A percentile compares a stretch with the other conserved stretches of the same genome.
Evolutionary conservation across 495 filamentous ascomycete species (phyloP).

Genomic region (Neurospora sp.): DNA sequence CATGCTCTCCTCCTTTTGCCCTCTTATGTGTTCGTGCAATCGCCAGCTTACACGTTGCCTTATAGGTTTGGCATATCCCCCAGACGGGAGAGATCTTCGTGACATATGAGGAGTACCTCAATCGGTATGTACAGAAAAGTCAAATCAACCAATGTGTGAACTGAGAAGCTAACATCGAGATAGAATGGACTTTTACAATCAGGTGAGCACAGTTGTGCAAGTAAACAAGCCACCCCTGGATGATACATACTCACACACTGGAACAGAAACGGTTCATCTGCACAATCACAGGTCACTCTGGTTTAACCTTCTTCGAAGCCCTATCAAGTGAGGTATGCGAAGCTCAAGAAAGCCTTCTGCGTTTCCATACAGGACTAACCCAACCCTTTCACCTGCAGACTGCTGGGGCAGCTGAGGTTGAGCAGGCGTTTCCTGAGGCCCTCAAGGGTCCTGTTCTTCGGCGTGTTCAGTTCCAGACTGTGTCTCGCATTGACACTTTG

Average conservation of each 20-base stretch:
- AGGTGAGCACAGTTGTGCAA: constrained; percentile 39
- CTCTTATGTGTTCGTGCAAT: not conserved
- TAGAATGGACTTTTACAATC: constrained; percentile 89
- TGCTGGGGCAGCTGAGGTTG: constrained; percentile 80
- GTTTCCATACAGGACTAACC: not conserved
- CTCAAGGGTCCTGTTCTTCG: constrained; percentile 85
- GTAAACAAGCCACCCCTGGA: not conserved
- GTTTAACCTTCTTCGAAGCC: constrained; percentile 88
- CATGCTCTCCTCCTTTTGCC: not conserved
- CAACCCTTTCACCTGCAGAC: constrained; percentile 34
- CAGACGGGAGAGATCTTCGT: constrained; percentile 85
- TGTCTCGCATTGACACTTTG: constrained; percentile 83
- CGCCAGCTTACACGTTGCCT: constrained; percentile 7
- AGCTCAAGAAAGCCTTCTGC: not conserved
- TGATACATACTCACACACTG: constrained; percentile 6
- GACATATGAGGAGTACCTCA: constrained; percentile 80
- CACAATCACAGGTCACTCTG: constrained; percentile 88
- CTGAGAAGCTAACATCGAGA: constrained; percentile 13
- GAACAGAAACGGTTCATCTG: constrained; percentile 77
- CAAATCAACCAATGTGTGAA: not conserved
- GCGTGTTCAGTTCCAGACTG: constrained; percentile 81
- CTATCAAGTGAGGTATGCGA: constrained; percentile 78
- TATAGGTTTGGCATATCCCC: constrained; percentile 80
- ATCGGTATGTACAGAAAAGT: constrained; percentile 44
- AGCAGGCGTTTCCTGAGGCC: constrained; percentile 82